These are phyloP conservation scores for Macrotyloma uniflorum DNA, from an alignment of 306 rosid genomes.

Conservation along the genomic window DNA sequence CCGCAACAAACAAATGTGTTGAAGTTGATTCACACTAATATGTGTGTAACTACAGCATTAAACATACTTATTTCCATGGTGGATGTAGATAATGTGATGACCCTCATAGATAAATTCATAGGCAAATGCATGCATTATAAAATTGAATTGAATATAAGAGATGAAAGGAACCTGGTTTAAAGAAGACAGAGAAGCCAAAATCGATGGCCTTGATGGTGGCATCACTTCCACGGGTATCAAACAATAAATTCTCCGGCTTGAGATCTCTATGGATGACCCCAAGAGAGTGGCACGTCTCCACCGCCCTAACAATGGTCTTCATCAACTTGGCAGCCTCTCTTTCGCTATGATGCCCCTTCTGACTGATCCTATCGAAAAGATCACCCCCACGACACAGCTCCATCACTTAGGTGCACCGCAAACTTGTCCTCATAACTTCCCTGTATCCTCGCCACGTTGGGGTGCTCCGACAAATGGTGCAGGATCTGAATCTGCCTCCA, in stretches of 20 bases:
- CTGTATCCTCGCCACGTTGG: conserved; percentile 63
- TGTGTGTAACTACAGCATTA: too few relatives aligned
- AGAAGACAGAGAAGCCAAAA: conserved; percentile 80
- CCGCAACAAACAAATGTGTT: too few relatives aligned
- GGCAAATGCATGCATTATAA: background rate
- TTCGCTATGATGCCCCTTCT: conserved; percentile 86
- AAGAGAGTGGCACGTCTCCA: conserved; percentile 80
- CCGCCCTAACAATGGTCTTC: conserved; percentile 78
- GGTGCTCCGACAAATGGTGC: conserved; percentile 80
- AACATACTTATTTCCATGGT: too few relatives aligned
- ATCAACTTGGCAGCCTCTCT: conserved; percentile 76
- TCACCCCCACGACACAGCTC: conserved; percentile 86
- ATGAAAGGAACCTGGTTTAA: conserved; percentile 64
- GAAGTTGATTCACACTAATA: too few relatives aligned
- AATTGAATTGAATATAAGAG: background rate
- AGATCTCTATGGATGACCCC: conserved; percentile 96
- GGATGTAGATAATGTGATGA: too few relatives aligned
- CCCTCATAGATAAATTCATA: too few relatives aligned
- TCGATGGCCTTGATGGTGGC: conserved; percentile 78
- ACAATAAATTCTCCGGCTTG: conserved; percentile 93
- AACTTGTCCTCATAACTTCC: conserved; percentile 81
- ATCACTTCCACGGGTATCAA: conserved; percentile 60
- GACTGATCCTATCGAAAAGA: conserved; percentile 77
- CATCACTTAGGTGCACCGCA: conserved; percentile 79
- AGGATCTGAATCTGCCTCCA: conserved; percentile 93